Evolutionary conservation across 129 eudicot genomes (phyloP).

Genomic region (Flaveria brownii): DNA sequence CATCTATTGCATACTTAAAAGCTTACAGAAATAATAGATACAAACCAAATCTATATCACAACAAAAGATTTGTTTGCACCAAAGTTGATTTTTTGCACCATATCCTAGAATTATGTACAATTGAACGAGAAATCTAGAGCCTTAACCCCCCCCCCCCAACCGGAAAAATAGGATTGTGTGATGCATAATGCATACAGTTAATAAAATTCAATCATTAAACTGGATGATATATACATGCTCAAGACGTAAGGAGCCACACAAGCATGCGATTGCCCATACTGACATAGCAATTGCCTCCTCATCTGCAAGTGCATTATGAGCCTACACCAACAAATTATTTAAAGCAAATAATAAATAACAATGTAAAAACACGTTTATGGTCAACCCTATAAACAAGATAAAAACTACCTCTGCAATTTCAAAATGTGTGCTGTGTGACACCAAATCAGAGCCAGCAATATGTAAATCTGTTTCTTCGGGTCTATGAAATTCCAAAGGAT

Average conservation of each 20-base stretch:
- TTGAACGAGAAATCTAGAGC: background rate
- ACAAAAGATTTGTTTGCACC: constrained; percentile 9
- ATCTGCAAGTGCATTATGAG: constrained; percentile 68
- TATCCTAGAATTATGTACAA: background rate
- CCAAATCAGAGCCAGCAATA: constrained; percentile 73
- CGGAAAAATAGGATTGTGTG: background rate
- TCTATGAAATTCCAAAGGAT: constrained; percentile 79
- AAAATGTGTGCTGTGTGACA: constrained; percentile 70
- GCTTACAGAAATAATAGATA: background rate
- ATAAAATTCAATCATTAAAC: background rate
- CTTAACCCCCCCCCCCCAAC: background rate
- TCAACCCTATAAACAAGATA: background rate
- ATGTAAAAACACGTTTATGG: background rate
- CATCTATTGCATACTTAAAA: background rate
- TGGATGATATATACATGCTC: constrained; percentile 63
- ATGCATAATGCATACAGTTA: background rate
- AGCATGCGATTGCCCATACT: constrained; percentile 82
- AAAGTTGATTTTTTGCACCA: background rate
- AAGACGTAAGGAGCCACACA: constrained; percentile 91
- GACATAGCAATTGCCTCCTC: constrained; percentile 96
- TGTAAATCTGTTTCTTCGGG: constrained; percentile 62
- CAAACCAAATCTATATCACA: constrained; percentile 7
- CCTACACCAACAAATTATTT: constrained; percentile 42
- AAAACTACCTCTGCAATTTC: constrained; percentile 77
- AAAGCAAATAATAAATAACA: background rate